A percentile compares a stretch with the other conserved stretches of the same genome.
Conservation (phyloP, 192 early-diverging fungal genomes). For the Mortierella antarctica region DNA sequence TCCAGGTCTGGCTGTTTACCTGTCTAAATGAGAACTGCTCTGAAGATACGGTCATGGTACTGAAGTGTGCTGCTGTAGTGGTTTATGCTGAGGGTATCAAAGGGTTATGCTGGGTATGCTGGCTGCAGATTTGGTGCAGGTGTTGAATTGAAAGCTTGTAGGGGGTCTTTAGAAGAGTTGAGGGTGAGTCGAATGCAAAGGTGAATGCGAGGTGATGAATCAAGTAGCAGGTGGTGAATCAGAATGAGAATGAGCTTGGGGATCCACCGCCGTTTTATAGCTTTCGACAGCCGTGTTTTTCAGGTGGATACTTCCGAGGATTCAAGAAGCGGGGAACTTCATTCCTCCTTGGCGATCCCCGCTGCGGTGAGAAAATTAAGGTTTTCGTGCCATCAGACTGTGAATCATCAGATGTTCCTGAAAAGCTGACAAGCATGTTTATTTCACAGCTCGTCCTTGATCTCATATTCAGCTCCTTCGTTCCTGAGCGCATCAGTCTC, state of each 20-base stretch:
- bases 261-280: no score
- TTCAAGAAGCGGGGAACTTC: no score
- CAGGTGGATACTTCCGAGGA: no score
- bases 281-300: no score
- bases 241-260: not conserved
- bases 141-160: not conserved
- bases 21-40: conserved; percentile 30
- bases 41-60: conserved; percentile 28
- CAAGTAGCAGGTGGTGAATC: not conserved
- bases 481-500: not conserved
- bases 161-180: no score
- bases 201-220: not conserved
- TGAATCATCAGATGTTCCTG: no score
- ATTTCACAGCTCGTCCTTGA: not conserved
- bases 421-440: no score
- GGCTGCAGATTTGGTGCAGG: not conserved
- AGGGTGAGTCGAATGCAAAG: not conserved
- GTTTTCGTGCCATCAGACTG: no score
- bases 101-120: not conserved
- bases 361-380: no score
- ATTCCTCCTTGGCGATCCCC: no score
- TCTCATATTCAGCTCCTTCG: not conserved
- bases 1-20: conserved; percentile 1
- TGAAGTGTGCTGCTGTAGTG: no score
- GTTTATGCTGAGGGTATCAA: not conserved